phyloP scores from a whole-genome alignment of 2,329 filamentous ascomycete genomes.

The Pseudogymnoascus sp. region DNA sequence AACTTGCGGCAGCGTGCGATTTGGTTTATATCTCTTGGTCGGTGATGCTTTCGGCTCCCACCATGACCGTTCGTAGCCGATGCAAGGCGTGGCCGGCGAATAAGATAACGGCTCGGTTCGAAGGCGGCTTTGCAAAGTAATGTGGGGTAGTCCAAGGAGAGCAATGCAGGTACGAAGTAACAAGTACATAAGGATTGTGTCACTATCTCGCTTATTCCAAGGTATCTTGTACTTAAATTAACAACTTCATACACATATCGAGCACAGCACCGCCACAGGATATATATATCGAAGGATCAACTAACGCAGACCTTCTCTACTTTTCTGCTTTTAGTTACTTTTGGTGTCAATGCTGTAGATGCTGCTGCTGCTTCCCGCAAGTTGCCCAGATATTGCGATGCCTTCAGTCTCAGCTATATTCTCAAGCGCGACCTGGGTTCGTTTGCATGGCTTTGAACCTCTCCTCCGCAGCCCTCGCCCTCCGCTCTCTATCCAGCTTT shows the following conservation, averaged over 20 bases:
- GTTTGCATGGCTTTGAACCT: slow-evolving; percentile 63
- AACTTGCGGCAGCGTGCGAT: neutral
- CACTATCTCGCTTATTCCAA: neutral
- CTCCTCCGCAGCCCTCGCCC: slow-evolving; percentile 87
- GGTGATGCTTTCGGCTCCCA: slow-evolving; percentile 2
- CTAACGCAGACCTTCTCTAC: neutral
- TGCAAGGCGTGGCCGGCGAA: neutral
- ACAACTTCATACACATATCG: neutral
- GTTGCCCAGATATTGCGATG: neutral
- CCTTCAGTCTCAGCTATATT: neutral
- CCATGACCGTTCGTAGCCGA: slow-evolving; percentile 5
- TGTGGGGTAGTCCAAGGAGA: neutral
- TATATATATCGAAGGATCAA: neutral
- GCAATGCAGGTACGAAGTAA: neutral
- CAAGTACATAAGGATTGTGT: neutral
- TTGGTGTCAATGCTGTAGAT: neutral
- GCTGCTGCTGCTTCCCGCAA: neutral
- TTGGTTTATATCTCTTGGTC: neutral
- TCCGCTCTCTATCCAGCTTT: slow-evolving; percentile 77
- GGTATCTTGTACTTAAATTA: neutral
- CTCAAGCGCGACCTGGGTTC: neutral
- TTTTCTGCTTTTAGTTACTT: neutral
- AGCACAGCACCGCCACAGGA: neutral
- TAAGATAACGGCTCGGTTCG: neutral
- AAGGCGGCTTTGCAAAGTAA: neutral